Evolutionary conservation across 2,329 filamentous ascomycete genomes (phyloP).

Genomic region (Alternaria viburni): DNA sequence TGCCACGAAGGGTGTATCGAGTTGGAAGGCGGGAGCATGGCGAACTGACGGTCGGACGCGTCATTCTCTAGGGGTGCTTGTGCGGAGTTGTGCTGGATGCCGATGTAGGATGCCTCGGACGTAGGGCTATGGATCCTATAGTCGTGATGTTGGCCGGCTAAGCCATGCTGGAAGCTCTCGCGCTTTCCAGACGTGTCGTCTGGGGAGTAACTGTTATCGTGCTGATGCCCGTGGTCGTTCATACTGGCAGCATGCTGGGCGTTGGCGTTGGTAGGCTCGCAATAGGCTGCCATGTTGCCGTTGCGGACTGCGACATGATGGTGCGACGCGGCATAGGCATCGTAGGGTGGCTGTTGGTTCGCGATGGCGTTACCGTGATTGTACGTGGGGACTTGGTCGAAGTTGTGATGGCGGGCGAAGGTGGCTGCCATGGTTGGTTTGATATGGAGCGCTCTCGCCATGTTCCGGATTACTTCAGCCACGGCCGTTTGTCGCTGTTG

Average conservation of each 20-base stretch:
- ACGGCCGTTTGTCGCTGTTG: neutral
- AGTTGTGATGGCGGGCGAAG: conserved; percentile 6
- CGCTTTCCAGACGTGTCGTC: conserved; percentile 5
- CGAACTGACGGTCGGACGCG: conserved; percentile 28
- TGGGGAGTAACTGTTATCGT: conserved; percentile 6
- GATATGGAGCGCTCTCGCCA: conserved; percentile 2
- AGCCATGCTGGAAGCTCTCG: neutral
- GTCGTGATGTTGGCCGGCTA: conserved; percentile 3
- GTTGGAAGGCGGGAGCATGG: conserved; percentile 38
- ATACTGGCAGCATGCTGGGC: conserved; percentile 11
- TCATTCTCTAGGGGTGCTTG: conserved; percentile 14
- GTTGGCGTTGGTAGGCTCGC: conserved; percentile 9
- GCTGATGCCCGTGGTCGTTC: conserved; percentile 12
- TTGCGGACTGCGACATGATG: conserved; percentile 23
- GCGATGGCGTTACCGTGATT: conserved; percentile 11
- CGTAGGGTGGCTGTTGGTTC: conserved; percentile 18
- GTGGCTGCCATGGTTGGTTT: conserved; percentile 12
- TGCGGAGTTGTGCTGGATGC: conserved; percentile 11
- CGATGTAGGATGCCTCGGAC: neutral
- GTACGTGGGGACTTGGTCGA: conserved; percentile 5
- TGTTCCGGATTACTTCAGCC: conserved; percentile 7
- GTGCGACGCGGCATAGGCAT: conserved; percentile 22
- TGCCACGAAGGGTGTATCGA: conserved; percentile 38
- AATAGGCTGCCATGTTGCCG: conserved; percentile 21
- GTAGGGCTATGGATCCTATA: neutral